Evolutionary conservation across 73 alveolate species (phyloP).

Genomic region (Uronychia setigera): DNA sequence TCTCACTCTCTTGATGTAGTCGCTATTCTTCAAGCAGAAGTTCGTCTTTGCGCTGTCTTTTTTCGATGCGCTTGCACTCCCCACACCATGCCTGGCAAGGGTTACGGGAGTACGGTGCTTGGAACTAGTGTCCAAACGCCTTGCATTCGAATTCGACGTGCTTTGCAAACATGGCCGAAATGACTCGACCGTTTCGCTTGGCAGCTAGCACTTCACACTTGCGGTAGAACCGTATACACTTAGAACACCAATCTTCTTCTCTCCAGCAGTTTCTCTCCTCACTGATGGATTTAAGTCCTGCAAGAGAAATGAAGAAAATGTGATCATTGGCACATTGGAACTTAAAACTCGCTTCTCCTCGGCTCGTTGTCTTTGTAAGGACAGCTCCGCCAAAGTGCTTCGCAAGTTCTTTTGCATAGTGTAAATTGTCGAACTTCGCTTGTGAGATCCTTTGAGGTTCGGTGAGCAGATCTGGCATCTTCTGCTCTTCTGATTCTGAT

Average conservation of each 20-base stretch:
- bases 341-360: constrained; percentile 23
- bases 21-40: not conserved
- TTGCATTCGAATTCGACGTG: constrained; percentile 10
- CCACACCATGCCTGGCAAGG: constrained; percentile 1
- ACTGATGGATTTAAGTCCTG: not conserved
- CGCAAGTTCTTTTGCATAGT: not conserved
- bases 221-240: constrained; percentile 59
- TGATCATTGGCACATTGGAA: constrained; percentile 28
- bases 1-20: not conserved
- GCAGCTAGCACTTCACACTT: constrained; percentile 59
- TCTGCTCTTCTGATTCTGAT: too few relatives aligned
- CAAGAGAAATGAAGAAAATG: constrained; percentile 8
- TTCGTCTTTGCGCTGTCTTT: not conserved
- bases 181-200: constrained; percentile 15
- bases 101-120: constrained; percentile 3
- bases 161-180: not conserved
- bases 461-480: not conserved
- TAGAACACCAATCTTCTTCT: constrained; percentile 58
- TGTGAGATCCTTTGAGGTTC: not conserved
- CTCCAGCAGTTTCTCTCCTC: constrained; percentile 3
- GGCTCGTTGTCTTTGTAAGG: constrained; percentile 18
- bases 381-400: not conserved
- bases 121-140: not conserved
- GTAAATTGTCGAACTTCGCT: not conserved
- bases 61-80: constrained; percentile 9